Percentiles rank a stretch among this genome's conserved stretches.
These are phyloP conservation scores for Spiromastix sp. DNA, from an alignment of 2,329 filamentous ascomycete genomes.

Conservation along the genomic window DNA sequence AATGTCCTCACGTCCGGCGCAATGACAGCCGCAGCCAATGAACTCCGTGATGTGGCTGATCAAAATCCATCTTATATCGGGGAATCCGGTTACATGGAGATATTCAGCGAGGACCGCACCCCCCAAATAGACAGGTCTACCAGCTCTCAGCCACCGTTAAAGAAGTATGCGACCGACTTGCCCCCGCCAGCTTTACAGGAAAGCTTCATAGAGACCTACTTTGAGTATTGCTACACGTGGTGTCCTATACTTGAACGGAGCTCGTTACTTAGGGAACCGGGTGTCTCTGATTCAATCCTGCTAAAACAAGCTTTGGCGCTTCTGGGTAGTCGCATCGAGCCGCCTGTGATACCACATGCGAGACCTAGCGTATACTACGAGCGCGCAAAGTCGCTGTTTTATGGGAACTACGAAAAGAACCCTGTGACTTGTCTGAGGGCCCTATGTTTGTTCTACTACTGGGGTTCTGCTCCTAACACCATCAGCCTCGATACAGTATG, in stretches of 20 bases:
- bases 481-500: constrained; percentile 33
- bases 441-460: constrained; percentile 36
- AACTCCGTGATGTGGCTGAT: too few species aligned
- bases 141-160: constrained; percentile 8
- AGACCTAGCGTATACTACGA: constrained; percentile 31
- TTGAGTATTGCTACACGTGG: constrained; percentile 34
- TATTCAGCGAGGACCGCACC: neutral
- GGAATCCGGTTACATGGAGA: neutral
- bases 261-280: constrained; percentile 19
- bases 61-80: too few species aligned
- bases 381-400: constrained; percentile 31
- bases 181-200: constrained; percentile 21
- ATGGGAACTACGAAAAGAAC: constrained; percentile 31
- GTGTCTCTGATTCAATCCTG: constrained; percentile 18
- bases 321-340: constrained; percentile 32
- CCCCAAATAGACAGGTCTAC: constrained; percentile 5
- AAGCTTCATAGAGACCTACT: constrained; percentile 35
- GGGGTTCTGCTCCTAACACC: constrained; percentile 30
- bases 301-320: constrained; percentile 31
- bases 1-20: constrained; percentile 1
- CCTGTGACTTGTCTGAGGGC: constrained; percentile 27
- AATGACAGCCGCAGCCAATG: too few species aligned
- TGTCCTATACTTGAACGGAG: constrained; percentile 31
- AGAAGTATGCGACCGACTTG: constrained; percentile 6
- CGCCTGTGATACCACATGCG: constrained; percentile 30